Evolutionary conservation across 2,329 filamentous ascomycete genomes (phyloP), one percentile per base, ranked within the genome.

Genomic region (Ophiostoma perfectum): DNA sequence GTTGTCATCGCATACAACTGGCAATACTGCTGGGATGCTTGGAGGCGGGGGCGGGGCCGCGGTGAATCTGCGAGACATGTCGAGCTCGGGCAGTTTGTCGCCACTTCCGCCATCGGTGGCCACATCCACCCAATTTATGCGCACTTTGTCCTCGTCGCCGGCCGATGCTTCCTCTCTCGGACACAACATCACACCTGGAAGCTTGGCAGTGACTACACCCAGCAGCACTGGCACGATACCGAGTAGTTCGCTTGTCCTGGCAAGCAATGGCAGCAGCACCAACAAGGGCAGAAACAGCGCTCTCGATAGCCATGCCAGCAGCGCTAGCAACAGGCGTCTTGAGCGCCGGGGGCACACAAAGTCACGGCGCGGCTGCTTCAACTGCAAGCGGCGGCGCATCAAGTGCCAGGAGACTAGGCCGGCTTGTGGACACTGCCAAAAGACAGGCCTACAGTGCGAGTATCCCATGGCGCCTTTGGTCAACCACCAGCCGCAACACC

Each of bases 361-460:
- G 76, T 88, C 85, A 66, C 81, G 88, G 38, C 80, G 83, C 16
- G 88, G 87, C 8, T 90, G 88, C 76, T 89, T 83, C 75, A 88
- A 88, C 75, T 90, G 88, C 78, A 90, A 90, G 76, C 80, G 84
- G 68, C 79, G 87, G 55, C 83, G 87, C 69, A 89, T 90, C 75
- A 90, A 87, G 83, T 90, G 88, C 75, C 87, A 88, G 77, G 88
- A 90, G 76, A 86, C 80, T n/a, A 82, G 80, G 42, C 88, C 88
- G 41, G 79, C 83, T 11, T 90, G 88, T 73, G 83, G 82, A 1
- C 86, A 90, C 74, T 90, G 88, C 75, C 76, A 80, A 66, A 89
- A 88, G 77, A 84, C 84, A 52, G 85, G 85, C 0, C 77, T 89
- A 67, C 81, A 83, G 66, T 90, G 88, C 78, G 84, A 87, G 74